phyloP scores from a whole-genome alignment of 1,284 basidiomycete species.

The Apiotrichum domesticum region DNA sequence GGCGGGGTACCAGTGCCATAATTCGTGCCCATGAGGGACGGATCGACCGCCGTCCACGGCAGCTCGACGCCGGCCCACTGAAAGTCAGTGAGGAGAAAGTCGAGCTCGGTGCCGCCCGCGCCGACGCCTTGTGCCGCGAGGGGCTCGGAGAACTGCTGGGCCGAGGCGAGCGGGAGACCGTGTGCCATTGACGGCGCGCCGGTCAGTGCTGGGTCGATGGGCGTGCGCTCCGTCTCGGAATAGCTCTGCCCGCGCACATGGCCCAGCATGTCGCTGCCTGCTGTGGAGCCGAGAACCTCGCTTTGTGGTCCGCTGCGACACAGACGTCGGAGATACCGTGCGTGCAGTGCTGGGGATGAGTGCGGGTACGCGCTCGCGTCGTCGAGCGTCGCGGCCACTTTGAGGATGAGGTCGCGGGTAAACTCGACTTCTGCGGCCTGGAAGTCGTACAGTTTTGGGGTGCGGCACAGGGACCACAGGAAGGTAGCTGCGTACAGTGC shows the following conservation, averaged over 20 bases:
- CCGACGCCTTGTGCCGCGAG: neutral
- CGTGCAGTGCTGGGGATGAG: slow-evolving; percentile 32
- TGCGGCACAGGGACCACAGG: slow-evolving; percentile 25
- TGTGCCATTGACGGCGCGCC: neutral
- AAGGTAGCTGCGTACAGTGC: slow-evolving; percentile 36
- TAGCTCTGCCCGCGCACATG: neutral
- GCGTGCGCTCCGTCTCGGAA: neutral
- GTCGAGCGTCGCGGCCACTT: slow-evolving; percentile 27
- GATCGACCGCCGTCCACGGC: slow-evolving; percentile 17
- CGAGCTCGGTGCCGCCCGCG: slow-evolving; percentile 20
- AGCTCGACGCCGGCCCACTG: slow-evolving; percentile 25
- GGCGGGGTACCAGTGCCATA: neutral
- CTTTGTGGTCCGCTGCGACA: slow-evolving; percentile 7
- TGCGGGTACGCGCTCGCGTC: slow-evolving; percentile 24
- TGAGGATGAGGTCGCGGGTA: slow-evolving; percentile 30
- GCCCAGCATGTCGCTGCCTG: neutral
- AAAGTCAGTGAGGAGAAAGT: slow-evolving; percentile 26
- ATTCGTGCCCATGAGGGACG: neutral
- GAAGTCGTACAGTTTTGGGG: slow-evolving; percentile 30
- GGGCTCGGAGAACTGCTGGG: neutral
- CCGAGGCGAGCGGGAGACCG: neutral
- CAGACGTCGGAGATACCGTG: slow-evolving; percentile 29
- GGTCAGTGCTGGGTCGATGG: slow-evolving; percentile 1
- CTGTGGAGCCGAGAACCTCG: neutral
- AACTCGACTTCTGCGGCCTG: slow-evolving; percentile 29